These are phyloP conservation scores for Pseudogymnoascus sp. DNA, from an alignment of 2,329 filamentous ascomycete species.

Conservation along the genomic window DNA sequence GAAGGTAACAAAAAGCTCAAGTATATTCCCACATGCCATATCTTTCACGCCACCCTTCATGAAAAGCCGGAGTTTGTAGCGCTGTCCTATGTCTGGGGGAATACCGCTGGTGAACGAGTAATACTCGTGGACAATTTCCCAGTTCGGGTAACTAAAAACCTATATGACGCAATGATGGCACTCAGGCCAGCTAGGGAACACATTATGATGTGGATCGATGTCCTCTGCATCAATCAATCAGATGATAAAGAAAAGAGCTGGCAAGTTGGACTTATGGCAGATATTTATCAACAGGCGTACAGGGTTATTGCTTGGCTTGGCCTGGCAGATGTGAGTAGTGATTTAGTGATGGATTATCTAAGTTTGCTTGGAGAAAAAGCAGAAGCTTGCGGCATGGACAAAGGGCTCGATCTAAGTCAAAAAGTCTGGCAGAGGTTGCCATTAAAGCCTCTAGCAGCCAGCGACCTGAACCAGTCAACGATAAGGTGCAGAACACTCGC, in stretches of 20 bases:
- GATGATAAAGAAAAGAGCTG: conserved; percentile 12
- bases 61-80: conserved; percentile 13
- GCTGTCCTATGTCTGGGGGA: conserved; percentile 13
- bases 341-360: conserved; percentile 10
- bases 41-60: conserved; percentile 10
- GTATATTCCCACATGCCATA: background rate
- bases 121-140: conserved; percentile 12
- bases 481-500: conserved; percentile 7
- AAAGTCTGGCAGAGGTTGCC: conserved; percentile 11
- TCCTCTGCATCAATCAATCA: conserved; percentile 15
- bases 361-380: conserved; percentile 11
- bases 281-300: conserved; percentile 10
- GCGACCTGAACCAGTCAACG: conserved; percentile 4
- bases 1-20: background rate
- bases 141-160: conserved; percentile 13
- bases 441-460: conserved; percentile 8
- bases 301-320: conserved; percentile 14
- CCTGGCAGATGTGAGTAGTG: conserved; percentile 9
- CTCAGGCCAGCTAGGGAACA: conserved; percentile 4
- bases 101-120: background rate
- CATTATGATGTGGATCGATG: conserved; percentile 14
- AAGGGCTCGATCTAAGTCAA: conserved; percentile 7
- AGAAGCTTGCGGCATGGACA: conserved; percentile 12
- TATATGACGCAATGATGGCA: conserved; percentile 12
- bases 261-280: conserved; percentile 14